Conservation (phyloP, 208 protist species). For the Crithidia bombi region DNA sequence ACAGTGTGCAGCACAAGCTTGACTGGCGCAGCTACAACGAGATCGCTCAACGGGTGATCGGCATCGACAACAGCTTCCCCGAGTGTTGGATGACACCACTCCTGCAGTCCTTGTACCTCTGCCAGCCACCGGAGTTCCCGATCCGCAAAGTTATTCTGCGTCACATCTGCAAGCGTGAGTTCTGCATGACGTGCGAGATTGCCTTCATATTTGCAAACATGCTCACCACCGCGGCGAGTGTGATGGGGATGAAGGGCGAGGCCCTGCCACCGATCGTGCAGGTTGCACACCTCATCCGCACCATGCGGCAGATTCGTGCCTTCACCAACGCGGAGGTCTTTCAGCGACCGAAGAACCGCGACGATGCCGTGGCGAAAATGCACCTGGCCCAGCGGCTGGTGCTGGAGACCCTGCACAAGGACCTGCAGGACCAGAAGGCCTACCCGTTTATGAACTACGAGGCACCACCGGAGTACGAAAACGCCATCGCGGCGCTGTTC, state of each 20-base stretch:
- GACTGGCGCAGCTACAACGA: slow-evolving; percentile 87
- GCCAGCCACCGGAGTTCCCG: slow-evolving; percentile 82
- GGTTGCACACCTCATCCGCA: slow-evolving; percentile 80
- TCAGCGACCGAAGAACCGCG: slow-evolving; percentile 68
- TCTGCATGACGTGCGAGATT: slow-evolving; percentile 90
- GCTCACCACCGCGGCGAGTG: slow-evolving; percentile 65
- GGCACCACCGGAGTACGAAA: slow-evolving; percentile 67
- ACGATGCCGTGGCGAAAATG: slow-evolving; percentile 89
- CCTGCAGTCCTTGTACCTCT: slow-evolving; percentile 87
- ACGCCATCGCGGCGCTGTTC: slow-evolving; percentile 79
- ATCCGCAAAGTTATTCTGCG: slow-evolving; percentile 80
- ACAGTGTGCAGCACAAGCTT: slow-evolving; percentile 79
- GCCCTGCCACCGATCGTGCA: slow-evolving; percentile 87
- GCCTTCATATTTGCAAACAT: slow-evolving; percentile 91
- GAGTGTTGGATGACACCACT: slow-evolving; percentile 89
- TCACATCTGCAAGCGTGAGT: slow-evolving; percentile 84
- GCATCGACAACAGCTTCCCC: slow-evolving; percentile 89
- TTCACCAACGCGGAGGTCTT: slow-evolving; percentile 67
- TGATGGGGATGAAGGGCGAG: slow-evolving; percentile 53
- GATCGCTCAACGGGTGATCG: slow-evolving; percentile 76
- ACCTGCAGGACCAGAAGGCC: slow-evolving; percentile 79
- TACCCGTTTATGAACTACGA: slow-evolving; percentile 80
- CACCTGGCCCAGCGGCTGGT: slow-evolving; percentile 69
- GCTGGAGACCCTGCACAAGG: slow-evolving; percentile 80
- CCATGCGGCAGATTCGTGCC: slow-evolving; percentile 71